Conservation (phyloP, 2,329 filamentous ascomycete species). For the Claviceps africana region DNA sequence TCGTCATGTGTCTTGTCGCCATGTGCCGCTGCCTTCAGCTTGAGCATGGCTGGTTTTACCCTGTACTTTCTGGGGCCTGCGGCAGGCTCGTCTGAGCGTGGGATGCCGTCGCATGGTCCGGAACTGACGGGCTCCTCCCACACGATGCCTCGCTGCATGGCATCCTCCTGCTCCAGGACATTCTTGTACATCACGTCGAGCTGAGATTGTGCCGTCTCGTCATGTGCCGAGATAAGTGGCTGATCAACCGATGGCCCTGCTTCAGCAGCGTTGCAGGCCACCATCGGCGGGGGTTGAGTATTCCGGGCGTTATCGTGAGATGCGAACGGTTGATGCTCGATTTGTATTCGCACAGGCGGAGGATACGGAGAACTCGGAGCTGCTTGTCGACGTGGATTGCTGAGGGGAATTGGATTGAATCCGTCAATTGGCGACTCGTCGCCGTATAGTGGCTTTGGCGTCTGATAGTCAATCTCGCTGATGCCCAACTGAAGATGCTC, state of each 20-base stretch:
- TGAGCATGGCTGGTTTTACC: conserved; percentile 35
- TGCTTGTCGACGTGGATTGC: not conserved
- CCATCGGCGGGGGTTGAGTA: conserved; percentile 31
- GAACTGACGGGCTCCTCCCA: conserved; percentile 28
- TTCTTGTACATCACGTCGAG: conserved; percentile 84
- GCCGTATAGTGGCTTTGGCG: conserved; percentile 11
- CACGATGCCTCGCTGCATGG: conserved; percentile 41
- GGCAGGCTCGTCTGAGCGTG: conserved; percentile 15
- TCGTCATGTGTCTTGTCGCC: conserved; percentile 35
- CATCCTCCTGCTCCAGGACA: conserved; percentile 77
- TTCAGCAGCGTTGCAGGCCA: conserved; percentile 35
- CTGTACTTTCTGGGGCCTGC: conserved; percentile 27
- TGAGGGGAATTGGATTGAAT: not conserved
- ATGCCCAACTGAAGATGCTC: conserved; percentile 37
- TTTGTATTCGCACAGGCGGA: conserved; percentile 24
- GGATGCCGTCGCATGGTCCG: conserved; percentile 12
- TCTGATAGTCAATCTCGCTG: conserved; percentile 33
- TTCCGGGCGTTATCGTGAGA: conserved; percentile 24
- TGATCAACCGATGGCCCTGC: conserved; percentile 64
- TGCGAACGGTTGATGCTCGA: conserved; percentile 8
- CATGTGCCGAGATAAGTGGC: conserved; percentile 59
- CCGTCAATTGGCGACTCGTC: conserved; percentile 10
- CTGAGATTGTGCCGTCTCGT: conserved; percentile 61
- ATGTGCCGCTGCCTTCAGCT: conserved; percentile 26
- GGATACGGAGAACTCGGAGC: conserved; percentile 39